Percentiles rank a stretch among this genome's conserved stretches.
Conservation (phyloP, 805 yeast species). For the Candida ponderosae region DNA sequence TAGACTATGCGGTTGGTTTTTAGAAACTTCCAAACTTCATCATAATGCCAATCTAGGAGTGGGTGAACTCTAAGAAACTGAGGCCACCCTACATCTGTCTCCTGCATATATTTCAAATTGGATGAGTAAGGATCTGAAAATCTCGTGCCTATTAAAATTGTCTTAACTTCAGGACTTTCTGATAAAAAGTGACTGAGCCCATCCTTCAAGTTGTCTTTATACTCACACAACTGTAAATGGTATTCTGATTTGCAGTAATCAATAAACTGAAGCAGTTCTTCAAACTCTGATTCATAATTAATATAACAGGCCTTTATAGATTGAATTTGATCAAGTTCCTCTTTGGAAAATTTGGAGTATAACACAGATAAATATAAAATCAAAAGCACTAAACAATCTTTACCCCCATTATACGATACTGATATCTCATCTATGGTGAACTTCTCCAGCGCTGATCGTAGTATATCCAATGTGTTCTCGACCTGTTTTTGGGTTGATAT, state of each 20-base stretch:
- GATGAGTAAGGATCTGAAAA: slow-evolving; percentile 81
- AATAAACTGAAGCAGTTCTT: slow-evolving; percentile 63
- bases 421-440: slow-evolving; percentile 45
- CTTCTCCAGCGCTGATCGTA: slow-evolving; percentile 11
- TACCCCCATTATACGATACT: slow-evolving; percentile 91
- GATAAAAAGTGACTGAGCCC: slow-evolving; percentile 64
- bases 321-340: slow-evolving; percentile 16
- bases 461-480: slow-evolving; percentile 11
- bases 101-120: slow-evolving; percentile 49
- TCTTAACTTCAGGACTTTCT: slow-evolving; percentile 45
- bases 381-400: slow-evolving; percentile 89
- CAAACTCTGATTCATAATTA: slow-evolving; percentile 65
- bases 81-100: slow-evolving; percentile 92
- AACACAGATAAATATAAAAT: slow-evolving; percentile 59
- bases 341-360: slow-evolving; percentile 18
- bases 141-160: slow-evolving; percentile 83
- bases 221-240: slow-evolving; percentile 38
- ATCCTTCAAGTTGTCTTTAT: slow-evolving; percentile 38
- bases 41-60: slow-evolving; percentile 78
- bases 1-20: slow-evolving; percentile 51
- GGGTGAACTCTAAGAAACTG: slow-evolving; percentile 79
- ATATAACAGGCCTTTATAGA: slow-evolving; percentile 60
- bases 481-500: slow-evolving; percentile 19
- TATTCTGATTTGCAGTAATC: slow-evolving; percentile 43
- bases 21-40: slow-evolving; percentile 81